Base-by-base conservation (phyloP, 345 rosid genomes). In the Gossypium stocksii region DNA sequence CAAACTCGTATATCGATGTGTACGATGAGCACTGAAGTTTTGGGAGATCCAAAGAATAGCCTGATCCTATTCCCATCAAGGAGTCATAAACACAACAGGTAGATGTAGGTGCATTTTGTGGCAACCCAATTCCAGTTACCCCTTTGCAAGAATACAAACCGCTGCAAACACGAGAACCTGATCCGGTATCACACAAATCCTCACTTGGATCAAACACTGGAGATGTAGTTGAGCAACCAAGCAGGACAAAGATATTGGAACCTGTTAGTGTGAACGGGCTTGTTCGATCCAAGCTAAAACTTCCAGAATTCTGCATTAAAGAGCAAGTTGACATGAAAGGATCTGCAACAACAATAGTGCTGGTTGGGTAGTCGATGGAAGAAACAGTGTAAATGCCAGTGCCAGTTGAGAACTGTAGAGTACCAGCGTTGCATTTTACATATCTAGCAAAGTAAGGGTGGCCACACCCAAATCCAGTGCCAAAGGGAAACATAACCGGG, bases 111-210 rank as follows among this genome's bases (percentile, higher is more conserved):
- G 87, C 91, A 52, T 86, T 85, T 81, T 69, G 85, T 4, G 81
- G 87, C 76, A 89, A 78, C 6, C 93, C 93, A 48, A 87, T 83
- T 67, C 87, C 91, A 0, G 65, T 44, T n/a, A 87, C 85, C 27
- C 89, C 93, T 73, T 83, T 82, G 83, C 93, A 89, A 27, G 89
- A 89, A 71, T 89, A 89, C 66, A 89, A 23, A 15, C 91, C 91
- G 60, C 83, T 78, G 15, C 93, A 86, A 69, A 87, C 85, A 23
- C 91, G 88, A 78, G 89, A 77, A 43, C 80, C 79, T 2, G 93
- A 87, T 41, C 91, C 93, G 0, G 76, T 87, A 48, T 71, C 80
- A 57, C 93, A 89, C 77, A 86, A 53, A 65, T 85, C 88, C 53
- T 84, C 84, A 17, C 78, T 75, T 6, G 89, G 81, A 68, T 87